phyloP scores from a whole-genome alignment of 495 filamentous ascomycete genomes.

The Neurospora hispaniola region DNA sequence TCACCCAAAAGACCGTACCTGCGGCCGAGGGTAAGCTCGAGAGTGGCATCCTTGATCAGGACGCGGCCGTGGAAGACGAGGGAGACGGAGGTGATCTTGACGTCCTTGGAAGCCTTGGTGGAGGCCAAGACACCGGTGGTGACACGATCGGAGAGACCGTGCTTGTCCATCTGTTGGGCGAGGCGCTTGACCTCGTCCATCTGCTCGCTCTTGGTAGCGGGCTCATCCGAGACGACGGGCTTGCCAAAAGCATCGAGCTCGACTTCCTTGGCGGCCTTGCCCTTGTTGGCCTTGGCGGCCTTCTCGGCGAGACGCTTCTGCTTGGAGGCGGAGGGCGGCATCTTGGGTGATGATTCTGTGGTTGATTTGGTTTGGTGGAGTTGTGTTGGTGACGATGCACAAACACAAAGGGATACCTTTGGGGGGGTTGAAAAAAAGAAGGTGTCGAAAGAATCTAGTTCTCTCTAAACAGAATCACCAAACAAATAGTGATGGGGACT shows the following conservation, averaged over 20 bases:
- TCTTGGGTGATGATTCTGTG: constrained; percentile 21
- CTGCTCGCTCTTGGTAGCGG: constrained; percentile 60
- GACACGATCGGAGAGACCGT: constrained; percentile 93
- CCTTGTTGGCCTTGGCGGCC: constrained; percentile 62
- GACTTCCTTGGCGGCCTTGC: constrained; percentile 67
- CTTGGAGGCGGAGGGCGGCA: constrained; percentile 95
- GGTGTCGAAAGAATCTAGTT: neutral
- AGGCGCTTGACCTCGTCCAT: constrained; percentile 66
- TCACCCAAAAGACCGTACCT: constrained; percentile 93
- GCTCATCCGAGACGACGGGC: constrained; percentile 47
- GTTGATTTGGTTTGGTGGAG: neutral
- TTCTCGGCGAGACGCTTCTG: constrained; percentile 95
- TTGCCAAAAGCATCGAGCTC: constrained; percentile 51
- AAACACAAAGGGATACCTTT: neutral
- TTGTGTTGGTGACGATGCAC: neutral
- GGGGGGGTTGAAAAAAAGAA: neutral
- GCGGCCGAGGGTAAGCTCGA: constrained; percentile 88
- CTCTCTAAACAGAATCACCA: neutral
- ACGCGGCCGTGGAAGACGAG: constrained; percentile 97
- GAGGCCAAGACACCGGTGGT: constrained; percentile 95
- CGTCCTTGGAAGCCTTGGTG: constrained; percentile 70
- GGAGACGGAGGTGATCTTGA: constrained; percentile 89
- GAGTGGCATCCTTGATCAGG: constrained; percentile 80
- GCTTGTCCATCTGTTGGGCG: constrained; percentile 80
- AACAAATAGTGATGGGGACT: neutral